Percentiles rank a stretch among this genome's conserved stretches.
Conservation (phyloP, 192 early-diverging fungal genomes). For the Entomortierella lignicola region DNA sequence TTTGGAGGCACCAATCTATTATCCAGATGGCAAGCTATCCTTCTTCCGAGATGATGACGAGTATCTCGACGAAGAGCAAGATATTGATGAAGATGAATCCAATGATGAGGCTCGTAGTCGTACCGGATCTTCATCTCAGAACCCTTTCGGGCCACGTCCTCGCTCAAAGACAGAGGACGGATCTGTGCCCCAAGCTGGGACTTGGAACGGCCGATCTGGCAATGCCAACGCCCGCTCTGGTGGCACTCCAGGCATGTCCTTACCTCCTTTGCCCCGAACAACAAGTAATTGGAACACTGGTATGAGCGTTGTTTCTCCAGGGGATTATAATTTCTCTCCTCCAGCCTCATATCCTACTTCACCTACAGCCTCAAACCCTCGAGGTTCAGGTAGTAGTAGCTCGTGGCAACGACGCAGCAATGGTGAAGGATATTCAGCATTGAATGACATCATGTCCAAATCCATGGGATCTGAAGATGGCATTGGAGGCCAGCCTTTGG, state of each 20-base stretch:
- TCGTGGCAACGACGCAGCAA: constrained; percentile 56
- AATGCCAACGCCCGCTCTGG: constrained; percentile 7
- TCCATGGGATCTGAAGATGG: constrained; percentile 58
- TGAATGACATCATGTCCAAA: constrained; percentile 62
- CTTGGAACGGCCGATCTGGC: constrained; percentile 33
- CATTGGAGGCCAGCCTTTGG: constrained; percentile 29
- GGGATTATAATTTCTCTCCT: constrained; percentile 61
- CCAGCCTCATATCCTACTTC: constrained; percentile 69
- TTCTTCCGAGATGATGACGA: constrained; percentile 57
- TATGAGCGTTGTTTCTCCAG: constrained; percentile 45
- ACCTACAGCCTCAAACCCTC: constrained; percentile 59
- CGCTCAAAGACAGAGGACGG: constrained; percentile 52
- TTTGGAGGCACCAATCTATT: constrained; percentile 6
- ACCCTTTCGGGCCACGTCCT: constrained; percentile 23
- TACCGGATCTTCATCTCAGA: constrained; percentile 47
- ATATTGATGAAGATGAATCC: constrained; percentile 52
- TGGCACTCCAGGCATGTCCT: constrained; percentile 34
- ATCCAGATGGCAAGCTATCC: constrained; percentile 43
- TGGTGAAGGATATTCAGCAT: constrained; percentile 55
- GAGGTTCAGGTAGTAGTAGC: constrained; percentile 48
- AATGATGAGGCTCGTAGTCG: constrained; percentile 37
- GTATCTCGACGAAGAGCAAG: constrained; percentile 58
- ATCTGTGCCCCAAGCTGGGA: constrained; percentile 21
- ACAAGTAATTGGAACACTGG: constrained; percentile 42
- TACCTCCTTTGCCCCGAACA: constrained; percentile 51